Evolutionary conservation across 805 yeast genomes (phyloP).

Genomic region (Ogataea pignaliae): DNA sequence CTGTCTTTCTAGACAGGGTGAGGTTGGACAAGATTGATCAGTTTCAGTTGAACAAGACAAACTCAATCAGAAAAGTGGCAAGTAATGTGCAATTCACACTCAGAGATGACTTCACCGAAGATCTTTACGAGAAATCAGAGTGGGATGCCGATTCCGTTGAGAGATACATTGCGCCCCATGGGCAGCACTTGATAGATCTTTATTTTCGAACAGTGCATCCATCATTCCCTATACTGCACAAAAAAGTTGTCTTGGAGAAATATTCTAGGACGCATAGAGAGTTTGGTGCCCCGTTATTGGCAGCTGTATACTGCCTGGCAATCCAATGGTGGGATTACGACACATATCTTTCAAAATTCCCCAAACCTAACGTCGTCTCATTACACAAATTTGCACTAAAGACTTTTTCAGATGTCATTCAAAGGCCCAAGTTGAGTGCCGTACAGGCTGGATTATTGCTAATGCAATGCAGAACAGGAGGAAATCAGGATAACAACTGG

Average conservation of each 20-base stretch:
- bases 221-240: slow-evolving; percentile 85
- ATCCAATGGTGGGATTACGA: slow-evolving; percentile 94
- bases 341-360: slow-evolving; percentile 66
- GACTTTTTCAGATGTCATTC: slow-evolving; percentile 66
- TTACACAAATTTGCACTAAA: slow-evolving; percentile 64
- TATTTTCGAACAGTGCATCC: slow-evolving; percentile 89
- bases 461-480: slow-evolving; percentile 54
- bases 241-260: slow-evolving; percentile 86
- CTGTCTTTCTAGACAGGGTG: slow-evolving; percentile 59
- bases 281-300: slow-evolving; percentile 84
- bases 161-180: slow-evolving; percentile 85
- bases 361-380: slow-evolving; percentile 73
- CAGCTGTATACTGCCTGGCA: slow-evolving; percentile 85
- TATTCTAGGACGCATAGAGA: slow-evolving; percentile 88
- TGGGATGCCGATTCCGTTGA: slow-evolving; percentile 82
- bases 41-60: slow-evolving; percentile 61
- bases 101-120: slow-evolving; percentile 75
- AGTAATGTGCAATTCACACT: slow-evolving; percentile 70
- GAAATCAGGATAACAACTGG: slow-evolving; percentile 64
- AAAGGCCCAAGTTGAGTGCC: slow-evolving; percentile 85
- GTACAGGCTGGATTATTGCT: slow-evolving; percentile 85
- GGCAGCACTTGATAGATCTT: slow-evolving; percentile 71
- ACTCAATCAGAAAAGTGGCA: slow-evolving; percentile 75
- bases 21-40: slow-evolving; percentile 72
- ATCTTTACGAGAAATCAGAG: slow-evolving; percentile 62